These are phyloP conservation scores for Penicillium goetzii DNA, from an alignment of 495 filamentous ascomycete genomes.

Conservation along the genomic window DNA sequence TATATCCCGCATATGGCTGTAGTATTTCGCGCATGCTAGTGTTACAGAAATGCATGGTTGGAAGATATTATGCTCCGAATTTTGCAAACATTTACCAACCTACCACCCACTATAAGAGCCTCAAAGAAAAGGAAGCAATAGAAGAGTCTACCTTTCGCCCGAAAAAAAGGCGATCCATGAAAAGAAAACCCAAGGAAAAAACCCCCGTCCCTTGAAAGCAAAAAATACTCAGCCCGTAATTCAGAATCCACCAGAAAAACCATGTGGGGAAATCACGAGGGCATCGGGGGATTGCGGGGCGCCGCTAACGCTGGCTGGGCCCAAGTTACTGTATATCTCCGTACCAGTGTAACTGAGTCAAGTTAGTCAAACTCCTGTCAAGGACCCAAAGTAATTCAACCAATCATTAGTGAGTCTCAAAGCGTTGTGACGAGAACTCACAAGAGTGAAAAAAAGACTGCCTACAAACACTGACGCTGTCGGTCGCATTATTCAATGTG, in stretches of 20 bases:
- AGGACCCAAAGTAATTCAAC: neutral
- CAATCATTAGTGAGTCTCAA: neutral
- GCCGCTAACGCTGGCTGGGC: neutral
- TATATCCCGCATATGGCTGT: neutral
- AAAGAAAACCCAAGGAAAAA: neutral
- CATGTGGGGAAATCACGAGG: conserved; percentile 18
- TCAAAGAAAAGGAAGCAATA: neutral
- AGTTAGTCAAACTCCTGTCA: neutral
- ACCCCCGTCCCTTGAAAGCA: too few relatives aligned
- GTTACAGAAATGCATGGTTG: neutral
- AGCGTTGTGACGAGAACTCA: neutral
- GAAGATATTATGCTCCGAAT: neutral
- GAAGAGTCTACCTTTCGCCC: neutral
- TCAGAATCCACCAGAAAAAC: neutral
- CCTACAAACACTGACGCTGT: neutral
- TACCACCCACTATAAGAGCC: neutral
- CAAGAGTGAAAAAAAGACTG: neutral
- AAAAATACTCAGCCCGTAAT: neutral
- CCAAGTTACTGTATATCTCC: neutral
- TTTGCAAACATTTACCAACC: neutral
- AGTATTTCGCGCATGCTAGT: neutral
- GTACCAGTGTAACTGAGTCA: neutral
- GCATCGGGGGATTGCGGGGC: conserved; percentile 21
- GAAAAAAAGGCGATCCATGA: neutral
- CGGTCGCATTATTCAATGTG: neutral